Percentiles rank a stretch among this genome's conserved stretches.
Conservation (phyloP, 352 stramenopile species). For the Phytophthora cryptogea region DNA sequence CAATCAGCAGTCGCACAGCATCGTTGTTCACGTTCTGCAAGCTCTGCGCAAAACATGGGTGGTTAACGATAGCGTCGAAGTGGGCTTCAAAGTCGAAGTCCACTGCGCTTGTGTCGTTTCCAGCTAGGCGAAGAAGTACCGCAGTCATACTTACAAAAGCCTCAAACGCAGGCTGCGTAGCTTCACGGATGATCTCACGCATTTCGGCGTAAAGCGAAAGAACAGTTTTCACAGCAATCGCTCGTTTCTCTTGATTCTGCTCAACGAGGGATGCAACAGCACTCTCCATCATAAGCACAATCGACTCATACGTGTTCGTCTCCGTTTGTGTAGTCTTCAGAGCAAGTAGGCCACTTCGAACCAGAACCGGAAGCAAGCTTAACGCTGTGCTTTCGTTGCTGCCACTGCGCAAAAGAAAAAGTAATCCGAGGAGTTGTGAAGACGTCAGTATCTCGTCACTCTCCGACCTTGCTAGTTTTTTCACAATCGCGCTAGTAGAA, state of each 20-base stretch:
- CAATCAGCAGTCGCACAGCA: constrained; percentile 33
- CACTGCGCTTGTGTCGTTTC: constrained; percentile 13
- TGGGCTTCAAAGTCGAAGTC: constrained; percentile 50
- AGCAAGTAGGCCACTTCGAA: constrained; percentile 21
- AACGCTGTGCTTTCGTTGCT: neutral
- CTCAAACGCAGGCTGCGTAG: constrained; percentile 19
- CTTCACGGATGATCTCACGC: constrained; percentile 26
- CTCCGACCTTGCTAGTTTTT: constrained; percentile 30
- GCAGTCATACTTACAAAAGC: constrained; percentile 42
- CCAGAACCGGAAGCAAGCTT: constrained; percentile 25
- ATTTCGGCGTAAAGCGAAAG: constrained; percentile 28
- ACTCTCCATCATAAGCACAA: constrained; percentile 26
- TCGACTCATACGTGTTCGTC: constrained; percentile 9
- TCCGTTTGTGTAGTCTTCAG: constrained; percentile 19
- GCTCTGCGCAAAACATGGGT: constrained; percentile 33
- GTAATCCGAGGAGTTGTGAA: constrained; percentile 39
- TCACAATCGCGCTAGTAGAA: constrained; percentile 20
- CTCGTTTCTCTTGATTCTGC: constrained; percentile 16
- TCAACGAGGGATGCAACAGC: constrained; percentile 15
- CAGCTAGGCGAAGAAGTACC: constrained; percentile 38
- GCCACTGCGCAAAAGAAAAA: constrained; percentile 37
- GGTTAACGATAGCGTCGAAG: constrained; percentile 35
- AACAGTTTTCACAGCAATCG: constrained; percentile 20
- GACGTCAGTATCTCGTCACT: constrained; percentile 33
- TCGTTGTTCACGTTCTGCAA: constrained; percentile 27